Conservation (phyloP, 2,329 filamentous ascomycete genomes). For the Cladophialophora carrionii region DNA sequence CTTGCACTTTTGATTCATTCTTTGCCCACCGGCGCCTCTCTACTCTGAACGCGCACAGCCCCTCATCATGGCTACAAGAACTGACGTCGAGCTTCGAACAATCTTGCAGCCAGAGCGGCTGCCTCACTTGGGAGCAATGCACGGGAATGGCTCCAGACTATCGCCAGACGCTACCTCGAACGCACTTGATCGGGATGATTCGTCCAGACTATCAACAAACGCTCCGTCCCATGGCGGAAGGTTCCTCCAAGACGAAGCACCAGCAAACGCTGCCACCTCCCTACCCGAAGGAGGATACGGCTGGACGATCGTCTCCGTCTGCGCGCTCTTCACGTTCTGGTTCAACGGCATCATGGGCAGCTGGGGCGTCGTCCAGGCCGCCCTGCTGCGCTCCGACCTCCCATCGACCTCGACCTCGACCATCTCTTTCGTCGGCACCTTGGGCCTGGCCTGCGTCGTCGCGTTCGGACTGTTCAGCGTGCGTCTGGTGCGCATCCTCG, state of each 20-base stretch:
- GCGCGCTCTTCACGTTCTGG: slow-evolving; percentile 60
- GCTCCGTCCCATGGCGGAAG: too few species aligned
- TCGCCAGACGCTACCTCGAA: not conserved
- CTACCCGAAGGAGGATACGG: slow-evolving; percentile 61
- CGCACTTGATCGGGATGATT: slow-evolving; percentile 1
- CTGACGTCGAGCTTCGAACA: slow-evolving; percentile 11
- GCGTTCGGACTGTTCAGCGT: slow-evolving; percentile 58
- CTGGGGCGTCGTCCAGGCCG: slow-evolving; percentile 65
- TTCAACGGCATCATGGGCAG: slow-evolving; percentile 60
- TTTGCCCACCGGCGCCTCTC: not conserved
- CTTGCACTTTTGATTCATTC: not conserved
- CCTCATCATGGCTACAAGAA: not conserved
- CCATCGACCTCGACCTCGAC: slow-evolving; percentile 54
- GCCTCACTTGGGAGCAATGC: not conserved
- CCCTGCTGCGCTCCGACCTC: slow-evolving; percentile 53
- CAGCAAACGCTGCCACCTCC: slow-evolving; percentile 39
- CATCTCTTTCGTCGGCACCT: slow-evolving; percentile 62
- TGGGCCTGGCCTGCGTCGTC: slow-evolving; percentile 56
- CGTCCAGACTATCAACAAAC: too few species aligned
- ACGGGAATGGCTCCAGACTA: not conserved
- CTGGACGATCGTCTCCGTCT: slow-evolving; percentile 59
- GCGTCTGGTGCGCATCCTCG: slow-evolving; percentile 56
- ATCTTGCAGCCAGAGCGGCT: not conserved
- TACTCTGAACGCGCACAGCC: not conserved
- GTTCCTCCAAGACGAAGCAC: not conserved